Evolutionary conservation across 768 basidiomycete genomes (phyloP).

Genomic region (Panaeolus papilionaceus): DNA sequence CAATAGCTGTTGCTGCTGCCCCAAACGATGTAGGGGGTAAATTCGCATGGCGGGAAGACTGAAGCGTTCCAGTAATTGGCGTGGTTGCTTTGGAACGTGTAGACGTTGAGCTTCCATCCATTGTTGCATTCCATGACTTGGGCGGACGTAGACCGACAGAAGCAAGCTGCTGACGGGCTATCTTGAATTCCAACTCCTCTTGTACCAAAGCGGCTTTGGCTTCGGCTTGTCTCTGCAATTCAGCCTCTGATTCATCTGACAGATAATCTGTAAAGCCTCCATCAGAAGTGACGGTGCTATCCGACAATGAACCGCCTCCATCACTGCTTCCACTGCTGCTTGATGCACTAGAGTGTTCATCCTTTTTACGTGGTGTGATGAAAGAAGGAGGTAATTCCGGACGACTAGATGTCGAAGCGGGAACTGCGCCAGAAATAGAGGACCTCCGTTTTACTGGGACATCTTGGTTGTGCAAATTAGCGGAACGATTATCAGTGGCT

Average conservation of each 20-base stretch:
- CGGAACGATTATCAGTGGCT: slow-evolving; percentile 40
- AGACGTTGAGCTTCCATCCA: background rate
- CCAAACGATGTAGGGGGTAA: slow-evolving; percentile 24
- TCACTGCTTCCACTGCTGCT: slow-evolving; percentile 70
- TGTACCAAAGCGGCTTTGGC: slow-evolving; percentile 77
- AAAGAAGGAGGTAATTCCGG: slow-evolving; percentile 27
- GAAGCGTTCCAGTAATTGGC: slow-evolving; percentile 16
- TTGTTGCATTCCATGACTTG: slow-evolving; percentile 63
- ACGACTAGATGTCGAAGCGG: slow-evolving; percentile 26
- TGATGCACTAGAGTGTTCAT: slow-evolving; percentile 54
- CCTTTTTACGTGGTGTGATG: slow-evolving; percentile 37
- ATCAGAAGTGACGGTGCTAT: slow-evolving; percentile 83
- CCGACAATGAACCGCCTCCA: slow-evolving; percentile 67
- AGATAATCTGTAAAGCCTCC: slow-evolving; percentile 90
- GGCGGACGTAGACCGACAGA: slow-evolving; percentile 79
- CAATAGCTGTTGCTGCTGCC: slow-evolving; percentile 27
- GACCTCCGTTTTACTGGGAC: slow-evolving; percentile 35
- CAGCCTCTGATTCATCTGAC: slow-evolving; percentile 92
- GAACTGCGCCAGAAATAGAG: slow-evolving; percentile 32
- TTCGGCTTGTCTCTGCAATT: slow-evolving; percentile 86
- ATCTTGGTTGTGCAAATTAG: slow-evolving; percentile 28
- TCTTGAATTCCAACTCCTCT: slow-evolving; percentile 85
- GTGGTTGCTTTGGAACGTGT: background rate
- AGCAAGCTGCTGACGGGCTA: slow-evolving; percentile 79
- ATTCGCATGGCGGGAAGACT: slow-evolving; percentile 21